Conservation (phyloP, 2,329 filamentous ascomycete genomes). For the Nothopassalora personata region DNA sequence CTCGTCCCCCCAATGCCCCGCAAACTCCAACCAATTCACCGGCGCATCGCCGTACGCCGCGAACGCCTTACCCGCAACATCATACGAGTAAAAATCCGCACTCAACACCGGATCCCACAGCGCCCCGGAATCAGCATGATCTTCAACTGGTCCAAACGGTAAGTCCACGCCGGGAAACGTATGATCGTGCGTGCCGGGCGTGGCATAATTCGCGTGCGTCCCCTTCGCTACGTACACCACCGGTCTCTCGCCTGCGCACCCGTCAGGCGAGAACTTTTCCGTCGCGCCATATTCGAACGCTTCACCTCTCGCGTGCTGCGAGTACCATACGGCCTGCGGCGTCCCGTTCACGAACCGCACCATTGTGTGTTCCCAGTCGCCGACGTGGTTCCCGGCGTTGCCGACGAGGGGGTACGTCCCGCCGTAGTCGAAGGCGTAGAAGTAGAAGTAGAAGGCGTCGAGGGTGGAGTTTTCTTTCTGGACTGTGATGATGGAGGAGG, state of each 20-base stretch:
- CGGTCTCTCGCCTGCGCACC: slow-evolving; percentile 45
- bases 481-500: slow-evolving; percentile 52
- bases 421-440: slow-evolving; percentile 51
- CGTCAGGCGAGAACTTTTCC: slow-evolving; percentile 40
- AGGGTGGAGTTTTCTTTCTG: slow-evolving; percentile 50
- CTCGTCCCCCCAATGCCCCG: slow-evolving; percentile 59
- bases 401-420: slow-evolving; percentile 33
- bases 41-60: slow-evolving; percentile 47
- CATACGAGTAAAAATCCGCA: slow-evolving; percentile 54
- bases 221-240: slow-evolving; percentile 56
- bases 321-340: slow-evolving; percentile 57
- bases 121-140: slow-evolving; percentile 51
- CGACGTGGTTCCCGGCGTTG: slow-evolving; percentile 52
- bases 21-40: slow-evolving; percentile 51
- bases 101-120: slow-evolving; percentile 57
- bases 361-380: slow-evolving; percentile 60
- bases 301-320: slow-evolving; percentile 58
- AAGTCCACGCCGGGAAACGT: slow-evolving; percentile 57
- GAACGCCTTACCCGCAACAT: slow-evolving; percentile 39
- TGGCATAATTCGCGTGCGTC: slow-evolving; percentile 61
- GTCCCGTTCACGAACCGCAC: slow-evolving; percentile 52
- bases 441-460: slow-evolving; percentile 61
- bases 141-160: slow-evolving; percentile 48
- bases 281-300: slow-evolving; percentile 56
- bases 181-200: slow-evolving; percentile 56